These are phyloP conservation scores for Hypomyces perniciosus DNA, from an alignment of 2,329 filamentous ascomycete genomes.

Conservation along the genomic window DNA sequence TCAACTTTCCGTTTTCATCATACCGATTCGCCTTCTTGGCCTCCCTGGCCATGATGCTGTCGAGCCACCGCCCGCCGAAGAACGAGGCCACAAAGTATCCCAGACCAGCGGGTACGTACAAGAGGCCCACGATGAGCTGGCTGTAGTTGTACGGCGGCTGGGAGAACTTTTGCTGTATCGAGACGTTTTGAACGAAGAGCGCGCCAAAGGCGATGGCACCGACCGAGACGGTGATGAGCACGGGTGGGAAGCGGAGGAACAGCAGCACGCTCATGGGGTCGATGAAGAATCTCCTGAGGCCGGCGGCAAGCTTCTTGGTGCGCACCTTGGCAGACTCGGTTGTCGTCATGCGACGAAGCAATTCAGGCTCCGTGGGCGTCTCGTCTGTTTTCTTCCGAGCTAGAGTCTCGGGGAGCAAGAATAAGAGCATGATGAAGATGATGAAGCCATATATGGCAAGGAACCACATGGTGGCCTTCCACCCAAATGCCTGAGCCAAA, in stretches of 20 bases:
- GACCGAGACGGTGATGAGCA: slow-evolving; percentile 67
- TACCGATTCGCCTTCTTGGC: slow-evolving; percentile 64
- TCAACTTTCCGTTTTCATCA: slow-evolving; percentile 58
- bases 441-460: slow-evolving; percentile 62
- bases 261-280: slow-evolving; percentile 67
- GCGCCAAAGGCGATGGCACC: slow-evolving; percentile 69
- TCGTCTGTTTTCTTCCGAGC: slow-evolving; percentile 25
- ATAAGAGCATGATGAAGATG: slow-evolving; percentile 49
- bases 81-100: slow-evolving; percentile 47
- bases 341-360: slow-evolving; percentile 48
- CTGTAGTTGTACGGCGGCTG: slow-evolving; percentile 60
- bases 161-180: slow-evolving; percentile 65
- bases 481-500: slow-evolving; percentile 62
- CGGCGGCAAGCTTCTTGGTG: slow-evolving; percentile 46
- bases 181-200: slow-evolving; percentile 73
- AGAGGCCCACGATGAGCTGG: slow-evolving; percentile 63
- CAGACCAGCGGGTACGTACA: slow-evolving; percentile 70
- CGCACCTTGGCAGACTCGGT: slow-evolving; percentile 54
- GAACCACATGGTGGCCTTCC: slow-evolving; percentile 76
- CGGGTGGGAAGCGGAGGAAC: slow-evolving; percentile 68
- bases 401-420: slow-evolving; percentile 63
- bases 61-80: slow-evolving; percentile 55
- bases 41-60: slow-evolving; percentile 72
- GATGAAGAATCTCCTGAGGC: slow-evolving; percentile 57
- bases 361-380: slow-evolving; percentile 5